Evolutionary conservation across 176 grass and related monocot genomes (phyloP), one percentile per base, ranked within the genome.

Genomic region (Oryza punctata): DNA sequence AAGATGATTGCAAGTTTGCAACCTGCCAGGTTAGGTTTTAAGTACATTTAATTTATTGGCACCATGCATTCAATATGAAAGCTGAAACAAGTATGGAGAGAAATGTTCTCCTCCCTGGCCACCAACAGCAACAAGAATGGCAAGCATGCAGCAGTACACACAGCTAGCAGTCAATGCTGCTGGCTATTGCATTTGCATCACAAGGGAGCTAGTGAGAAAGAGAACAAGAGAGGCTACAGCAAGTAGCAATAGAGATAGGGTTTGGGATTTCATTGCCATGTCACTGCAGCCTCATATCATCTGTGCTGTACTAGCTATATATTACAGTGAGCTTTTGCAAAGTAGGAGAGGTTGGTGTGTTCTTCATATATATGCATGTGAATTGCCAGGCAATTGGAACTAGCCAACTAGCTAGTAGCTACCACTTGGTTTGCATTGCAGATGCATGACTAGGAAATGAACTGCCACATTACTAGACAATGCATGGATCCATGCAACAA

Each of bases 301-400:
- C 47, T 16, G 47, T 57, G 52, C 6, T 19, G 50, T 18, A 21
- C 18, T 66, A 66, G 12, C 57, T 61, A 61, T 35, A 35, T 35
- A 35, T 61, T 61, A 61, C 57, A 61, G n/a, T 61, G 25, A 66
- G 64, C 26, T 30, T 30, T 30, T 29, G 63, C 63, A 30, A 65
- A 26, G 21, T 9, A 65, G 63, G 63, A 65, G 64, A 66, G 10
- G 64, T 15, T 61, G 64, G 25, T 24, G 73, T 75, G 81, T 19
- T 28, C 9, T 41, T 63, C 9, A 27, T 26, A 54, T 67, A 68
- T 35, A 35, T 35, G 33, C 76, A 86, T 86, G 57, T 38, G 76
- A 73, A 78, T n/a, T 75, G 46, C 44, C 85, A 87, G 70, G 70
- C 85, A 87, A 87, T 75, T 87, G 70, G 78, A 52, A 81, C 24